Conservation (phyloP, 148 eudicot species). For the Chenopodium album region DNA sequence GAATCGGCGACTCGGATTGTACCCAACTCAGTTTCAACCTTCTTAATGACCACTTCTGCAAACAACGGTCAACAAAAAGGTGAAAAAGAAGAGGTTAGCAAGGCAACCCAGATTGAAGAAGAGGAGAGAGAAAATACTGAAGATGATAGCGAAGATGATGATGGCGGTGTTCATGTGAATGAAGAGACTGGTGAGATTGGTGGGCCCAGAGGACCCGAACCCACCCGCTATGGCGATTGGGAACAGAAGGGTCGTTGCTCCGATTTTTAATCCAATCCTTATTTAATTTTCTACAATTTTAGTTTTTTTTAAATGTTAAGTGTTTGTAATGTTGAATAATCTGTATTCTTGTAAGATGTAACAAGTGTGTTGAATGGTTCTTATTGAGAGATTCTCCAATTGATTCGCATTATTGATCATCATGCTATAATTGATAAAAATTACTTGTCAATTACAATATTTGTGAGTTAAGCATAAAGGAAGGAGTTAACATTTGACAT, state of each 20-base stretch:
- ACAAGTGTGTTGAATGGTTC: too few species aligned
- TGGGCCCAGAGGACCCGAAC: slow-evolving; percentile 92
- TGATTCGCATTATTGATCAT: too few species aligned
- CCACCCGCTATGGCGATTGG: slow-evolving; percentile 95
- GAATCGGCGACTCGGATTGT: slow-evolving; percentile 19
- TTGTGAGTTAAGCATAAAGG: too few species aligned
- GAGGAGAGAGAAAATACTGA: slow-evolving; percentile 10
- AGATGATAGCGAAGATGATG: slow-evolving; percentile 34
- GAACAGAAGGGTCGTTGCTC: slow-evolving; percentile 83
- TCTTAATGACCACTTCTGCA: slow-evolving; percentile 32
- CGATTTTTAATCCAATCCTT: slow-evolving; percentile 49
- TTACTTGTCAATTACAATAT: too few species aligned
- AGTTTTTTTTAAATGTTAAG: background rate
- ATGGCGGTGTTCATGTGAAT: slow-evolving; percentile 34
- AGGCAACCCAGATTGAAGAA: slow-evolving; percentile 4
- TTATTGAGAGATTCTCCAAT: too few species aligned
- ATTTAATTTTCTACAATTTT: background rate
- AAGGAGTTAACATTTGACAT: too few species aligned
- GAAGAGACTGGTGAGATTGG: slow-evolving; percentile 85
- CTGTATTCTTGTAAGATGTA: background rate
- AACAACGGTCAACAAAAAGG: slow-evolving; percentile 17
- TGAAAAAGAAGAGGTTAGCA: slow-evolving; percentile 14
- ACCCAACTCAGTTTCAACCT: slow-evolving; percentile 32
- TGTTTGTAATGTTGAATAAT: background rate
- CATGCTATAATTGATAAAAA: too few species aligned